Evolutionary conservation across 495 filamentous ascomycete genomes (phyloP).

Genomic region (Barbatosphaeria neglecta): DNA sequence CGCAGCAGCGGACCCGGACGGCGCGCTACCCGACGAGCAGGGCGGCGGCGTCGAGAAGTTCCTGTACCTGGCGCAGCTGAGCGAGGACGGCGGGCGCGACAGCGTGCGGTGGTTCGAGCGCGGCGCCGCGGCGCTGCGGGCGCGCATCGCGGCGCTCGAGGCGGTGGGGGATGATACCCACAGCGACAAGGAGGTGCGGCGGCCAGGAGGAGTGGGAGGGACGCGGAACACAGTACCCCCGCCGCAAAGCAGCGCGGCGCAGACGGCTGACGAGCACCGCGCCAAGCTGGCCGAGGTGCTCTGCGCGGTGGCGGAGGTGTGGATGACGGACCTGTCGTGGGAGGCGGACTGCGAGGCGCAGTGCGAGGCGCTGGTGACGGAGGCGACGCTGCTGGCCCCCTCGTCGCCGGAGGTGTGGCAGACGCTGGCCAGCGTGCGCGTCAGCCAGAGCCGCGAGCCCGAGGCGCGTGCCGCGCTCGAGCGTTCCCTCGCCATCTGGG

Average conservation of each 20-base stretch:
- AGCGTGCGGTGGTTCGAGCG: slow-evolving; percentile 83
- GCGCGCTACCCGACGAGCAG: slow-evolving; percentile 43
- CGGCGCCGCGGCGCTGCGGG: slow-evolving; percentile 57
- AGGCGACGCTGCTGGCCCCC: slow-evolving; percentile 69
- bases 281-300: slow-evolving; percentile 63
- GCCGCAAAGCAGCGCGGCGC: not conserved
- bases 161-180: slow-evolving; percentile 18
- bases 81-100: slow-evolving; percentile 70
- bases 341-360: slow-evolving; percentile 74
- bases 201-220: slow-evolving; percentile 60
- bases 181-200: slow-evolving; percentile 14
- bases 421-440: slow-evolving; percentile 83
- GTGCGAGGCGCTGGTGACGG: slow-evolving; percentile 77
- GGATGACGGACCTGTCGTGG: slow-evolving; percentile 96
- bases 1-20: slow-evolving; percentile 60
- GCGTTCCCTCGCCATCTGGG: slow-evolving; percentile 69
- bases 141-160: slow-evolving; percentile 41
- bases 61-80: slow-evolving; percentile 87
- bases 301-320: slow-evolving; percentile 84
- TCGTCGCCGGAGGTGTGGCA: slow-evolving; percentile 74
- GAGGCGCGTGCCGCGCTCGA: slow-evolving; percentile 71
- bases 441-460: slow-evolving; percentile 65
- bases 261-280: not conserved
- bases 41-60: slow-evolving; percentile 91
- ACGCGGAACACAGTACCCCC: not conserved